phyloP scores from a whole-genome alignment of 208 protist genomes.

The Acanthamoeba healyi region DNA sequence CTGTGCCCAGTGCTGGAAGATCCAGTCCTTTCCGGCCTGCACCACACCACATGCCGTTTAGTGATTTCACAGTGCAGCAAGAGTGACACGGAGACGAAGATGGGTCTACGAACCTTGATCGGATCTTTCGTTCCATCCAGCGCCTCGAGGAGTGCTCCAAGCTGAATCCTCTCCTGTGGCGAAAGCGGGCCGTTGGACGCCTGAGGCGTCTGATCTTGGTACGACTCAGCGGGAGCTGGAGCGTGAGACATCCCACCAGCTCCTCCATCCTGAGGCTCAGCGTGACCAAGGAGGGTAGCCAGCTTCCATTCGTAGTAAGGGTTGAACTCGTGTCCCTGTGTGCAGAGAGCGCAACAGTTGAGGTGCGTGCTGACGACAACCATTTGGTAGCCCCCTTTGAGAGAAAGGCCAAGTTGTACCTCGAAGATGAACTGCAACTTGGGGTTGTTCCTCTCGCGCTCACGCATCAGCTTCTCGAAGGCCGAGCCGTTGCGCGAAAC shows the following conservation, averaged over 20 bases:
- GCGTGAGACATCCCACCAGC: not conserved
- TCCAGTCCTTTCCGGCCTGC: constrained; percentile 73
- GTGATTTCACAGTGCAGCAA: not conserved
- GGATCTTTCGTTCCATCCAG: constrained; percentile 70
- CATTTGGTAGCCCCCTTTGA: too few relatives aligned
- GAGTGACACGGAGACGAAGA: too few relatives aligned
- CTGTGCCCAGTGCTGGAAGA: constrained; percentile 73
- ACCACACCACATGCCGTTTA: not conserved
- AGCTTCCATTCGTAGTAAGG: constrained; percentile 68
- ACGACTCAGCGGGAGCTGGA: not conserved
- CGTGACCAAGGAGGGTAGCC: not conserved
- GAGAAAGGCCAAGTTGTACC: not conserved
- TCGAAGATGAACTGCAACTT: constrained; percentile 74
- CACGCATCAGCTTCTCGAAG: constrained; percentile 68
- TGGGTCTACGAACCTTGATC: constrained; percentile 47
- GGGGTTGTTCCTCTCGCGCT: constrained; percentile 73
- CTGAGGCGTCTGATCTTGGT: constrained; percentile 7
- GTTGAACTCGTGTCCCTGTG: constrained; percentile 49
- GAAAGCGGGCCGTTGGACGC: constrained; percentile 4
- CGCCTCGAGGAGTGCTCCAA: not conserved
- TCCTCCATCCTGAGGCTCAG: not conserved
- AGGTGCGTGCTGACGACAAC: too few relatives aligned
- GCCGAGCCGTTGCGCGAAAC: constrained; percentile 40
- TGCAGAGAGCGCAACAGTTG: not conserved
- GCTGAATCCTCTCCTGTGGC: constrained; percentile 30